Base-by-base conservation (phyloP, 225 moss, liverwort and hornwort genomes). In the Polytrichum formosum region DNA sequence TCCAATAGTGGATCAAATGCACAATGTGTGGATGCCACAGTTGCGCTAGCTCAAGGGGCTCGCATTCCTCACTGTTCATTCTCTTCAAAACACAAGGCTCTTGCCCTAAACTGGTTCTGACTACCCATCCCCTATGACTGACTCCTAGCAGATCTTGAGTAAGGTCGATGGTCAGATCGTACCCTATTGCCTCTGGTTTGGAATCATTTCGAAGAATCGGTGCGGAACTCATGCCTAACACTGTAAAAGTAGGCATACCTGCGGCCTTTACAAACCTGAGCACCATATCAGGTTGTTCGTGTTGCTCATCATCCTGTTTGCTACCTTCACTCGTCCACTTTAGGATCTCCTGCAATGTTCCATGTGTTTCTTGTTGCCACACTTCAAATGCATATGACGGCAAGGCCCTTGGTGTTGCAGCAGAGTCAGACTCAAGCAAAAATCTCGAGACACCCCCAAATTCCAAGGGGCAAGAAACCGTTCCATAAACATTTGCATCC, bases 21-120 rank as follows among this genome's bases (percentile, higher is more conserved):
- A 70, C 70, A 7, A 76, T 53, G 53, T 76, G 65, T 1, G 58
- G 65, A 76, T 76, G 64, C 58, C n/a, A 28, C 20, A 76, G 76
- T 21, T 26, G 13, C 0, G 76, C 65, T 17, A 76, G 58, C 13
- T 31, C 70, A 17, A 70, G 76, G 28, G 70, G 31, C 10, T 70
- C 31, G 2, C 18, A 21, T 29, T 70, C 58, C 25, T 27, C 4
- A 19, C 16, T 46, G 26, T 56, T 6, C 7, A 65, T 46, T 17
- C 56, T 64, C 69, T 76, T 76, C 37, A 76, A 28, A 19, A 28
- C 64, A 27, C 64, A 64, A 9, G 29, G 30, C 26, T 31, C 63
- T 58, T 62, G 26, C 30, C 16, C 5, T 30, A 4, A 63, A 6
- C 0, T 62, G 61, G 60, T 61, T 67, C 67, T 72, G 53, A 77